Conservation (phyloP, 2,329 filamentous ascomycete species). For the Xylariales sp. region DNA sequence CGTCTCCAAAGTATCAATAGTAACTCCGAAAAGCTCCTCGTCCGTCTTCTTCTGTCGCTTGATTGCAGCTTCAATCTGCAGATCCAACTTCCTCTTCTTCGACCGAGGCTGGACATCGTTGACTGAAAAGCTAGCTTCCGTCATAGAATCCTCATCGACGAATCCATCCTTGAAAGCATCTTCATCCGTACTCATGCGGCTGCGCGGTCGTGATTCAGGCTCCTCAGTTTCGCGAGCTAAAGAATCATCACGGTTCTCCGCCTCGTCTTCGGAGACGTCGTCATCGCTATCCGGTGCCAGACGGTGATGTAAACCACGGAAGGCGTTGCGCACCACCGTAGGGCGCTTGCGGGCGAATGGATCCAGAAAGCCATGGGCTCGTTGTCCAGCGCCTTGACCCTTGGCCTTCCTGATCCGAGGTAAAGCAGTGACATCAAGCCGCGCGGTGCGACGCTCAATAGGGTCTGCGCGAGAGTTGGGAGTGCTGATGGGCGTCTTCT, state of each 20-base stretch:
- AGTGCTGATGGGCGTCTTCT: slow-evolving; percentile 59
- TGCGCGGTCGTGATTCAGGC: slow-evolving; percentile 74
- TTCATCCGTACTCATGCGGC: slow-evolving; percentile 64
- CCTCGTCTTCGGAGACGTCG: slow-evolving; percentile 80
- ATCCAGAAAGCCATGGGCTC: slow-evolving; percentile 62
- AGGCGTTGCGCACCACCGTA: slow-evolving; percentile 51
- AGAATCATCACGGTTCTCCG: slow-evolving; percentile 50
- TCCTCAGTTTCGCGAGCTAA: slow-evolving; percentile 76
- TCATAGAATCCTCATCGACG: slow-evolving; percentile 61
- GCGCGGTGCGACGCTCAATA: slow-evolving; percentile 55
- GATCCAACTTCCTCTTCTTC: slow-evolving; percentile 71
- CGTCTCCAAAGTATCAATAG: slow-evolving; percentile 47
- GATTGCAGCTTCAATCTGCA: slow-evolving; percentile 63
- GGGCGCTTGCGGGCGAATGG: slow-evolving; percentile 61
- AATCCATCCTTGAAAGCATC: slow-evolving; percentile 48
- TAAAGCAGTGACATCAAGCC: slow-evolving; percentile 58
- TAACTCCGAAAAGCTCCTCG: slow-evolving; percentile 70
- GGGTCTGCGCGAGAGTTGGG: slow-evolving; percentile 60
- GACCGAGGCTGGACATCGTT: slow-evolving; percentile 47
- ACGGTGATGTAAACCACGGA: slow-evolving; percentile 78
- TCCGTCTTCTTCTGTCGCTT: slow-evolving; percentile 79
- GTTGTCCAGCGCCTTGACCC: slow-evolving; percentile 50
- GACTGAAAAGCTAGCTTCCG: slow-evolving; percentile 66
- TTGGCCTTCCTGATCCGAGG: slow-evolving; percentile 72
- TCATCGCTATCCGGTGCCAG: slow-evolving; percentile 71